Base-by-base conservation (phyloP, 2,329 filamentous ascomycete genomes). In the Aspergillus arachidicola region DNA sequence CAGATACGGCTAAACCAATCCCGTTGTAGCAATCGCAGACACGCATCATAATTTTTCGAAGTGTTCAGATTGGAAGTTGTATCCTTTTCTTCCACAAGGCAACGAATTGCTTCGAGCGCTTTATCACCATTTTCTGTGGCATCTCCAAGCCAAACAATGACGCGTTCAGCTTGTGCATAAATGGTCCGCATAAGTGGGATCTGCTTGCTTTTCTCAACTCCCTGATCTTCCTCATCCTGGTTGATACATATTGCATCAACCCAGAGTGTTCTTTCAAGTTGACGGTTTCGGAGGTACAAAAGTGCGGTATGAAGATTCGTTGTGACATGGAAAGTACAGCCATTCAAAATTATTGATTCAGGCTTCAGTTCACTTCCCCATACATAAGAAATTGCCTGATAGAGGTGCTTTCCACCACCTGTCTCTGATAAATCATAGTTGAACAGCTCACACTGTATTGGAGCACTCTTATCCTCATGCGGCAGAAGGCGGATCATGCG, bases 1-100 rank as follows among this genome's bases (percentile, higher is more conserved):
- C 60, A 61, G 19, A 61, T 50, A 51, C 60, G 60, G 12, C 26
- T 41, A 30, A 61, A 61, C 60, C 60, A 61, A 48, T 45, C 28
- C 12, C 43, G 36, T 48, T 19, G 2, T 1, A 58, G 16, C 41
- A 58, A 36, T 0, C 5, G 9, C 28, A 21, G 16, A 26, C 6
- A 32, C 21, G 43, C 54, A 41, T 28, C 38, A 36, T 11, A n/a
- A 11, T 2, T 23, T 45, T 19, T 6, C 6, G 6, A 7, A 19
- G 16, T 19, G 6, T 38, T 4, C 36, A 9, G 2, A 9, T 0
- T 19, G 3, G 21, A 45, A 10, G 1, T 2, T 12, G 2, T 45
- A 21, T 45, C 2, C n/a, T 21, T n/a, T 12, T 5, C n/a, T 45
- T 45, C 41, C n/a, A n/a, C 43, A 21, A 45, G 43, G n/a, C 21